A percentile compares a stretch with the other conserved stretches of the same genome.
Conservation (phyloP, 306 rosid species). For the Lupinus albus region DNA sequence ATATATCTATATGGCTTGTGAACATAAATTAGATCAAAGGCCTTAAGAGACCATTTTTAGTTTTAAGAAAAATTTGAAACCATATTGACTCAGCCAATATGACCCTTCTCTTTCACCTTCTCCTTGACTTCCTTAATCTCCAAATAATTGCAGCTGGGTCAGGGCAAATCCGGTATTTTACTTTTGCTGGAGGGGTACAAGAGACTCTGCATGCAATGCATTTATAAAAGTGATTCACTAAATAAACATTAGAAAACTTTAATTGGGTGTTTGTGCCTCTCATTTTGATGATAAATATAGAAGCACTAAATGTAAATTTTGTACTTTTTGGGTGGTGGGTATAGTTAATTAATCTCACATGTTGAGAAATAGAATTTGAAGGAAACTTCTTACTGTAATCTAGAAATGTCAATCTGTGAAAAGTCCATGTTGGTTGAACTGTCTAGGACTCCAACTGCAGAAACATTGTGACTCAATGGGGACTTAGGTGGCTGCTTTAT, state of each 20-base stretch:
- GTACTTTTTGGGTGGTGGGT: too few relatives aligned
- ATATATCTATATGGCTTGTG: not conserved
- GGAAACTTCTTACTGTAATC: constrained; percentile 57
- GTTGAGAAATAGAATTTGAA: constrained; percentile 15
- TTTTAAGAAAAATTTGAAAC: not conserved
- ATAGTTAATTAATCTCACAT: not conserved
- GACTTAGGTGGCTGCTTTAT: constrained; percentile 52
- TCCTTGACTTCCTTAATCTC: constrained; percentile 64
- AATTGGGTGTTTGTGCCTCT: not conserved
- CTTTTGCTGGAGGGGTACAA: constrained; percentile 52
- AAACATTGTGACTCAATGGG: constrained; percentile 34
- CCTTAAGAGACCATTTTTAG: not conserved
- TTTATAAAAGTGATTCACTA: not conserved
- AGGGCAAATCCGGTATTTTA: constrained; percentile 81
- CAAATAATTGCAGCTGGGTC: constrained; percentile 78
- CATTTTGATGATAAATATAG: too few relatives aligned
- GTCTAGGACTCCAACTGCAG: constrained; percentile 38
- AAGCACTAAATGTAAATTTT: too few relatives aligned
- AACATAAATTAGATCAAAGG: constrained; percentile 1
- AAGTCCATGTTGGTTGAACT: constrained; percentile 67
- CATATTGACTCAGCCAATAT: constrained; percentile 16
- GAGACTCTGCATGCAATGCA: constrained; percentile 73
- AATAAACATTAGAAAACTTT: not conserved
- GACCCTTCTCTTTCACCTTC: constrained; percentile 45
- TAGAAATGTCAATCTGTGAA: constrained; percentile 60